A percentile compares a stretch with the other conserved stretches of the same genome.
Evolutionary conservation across 2,329 filamentous ascomycete genomes (phyloP).

Genomic region (Stagonosporopsis chrysanthemi): DNA sequence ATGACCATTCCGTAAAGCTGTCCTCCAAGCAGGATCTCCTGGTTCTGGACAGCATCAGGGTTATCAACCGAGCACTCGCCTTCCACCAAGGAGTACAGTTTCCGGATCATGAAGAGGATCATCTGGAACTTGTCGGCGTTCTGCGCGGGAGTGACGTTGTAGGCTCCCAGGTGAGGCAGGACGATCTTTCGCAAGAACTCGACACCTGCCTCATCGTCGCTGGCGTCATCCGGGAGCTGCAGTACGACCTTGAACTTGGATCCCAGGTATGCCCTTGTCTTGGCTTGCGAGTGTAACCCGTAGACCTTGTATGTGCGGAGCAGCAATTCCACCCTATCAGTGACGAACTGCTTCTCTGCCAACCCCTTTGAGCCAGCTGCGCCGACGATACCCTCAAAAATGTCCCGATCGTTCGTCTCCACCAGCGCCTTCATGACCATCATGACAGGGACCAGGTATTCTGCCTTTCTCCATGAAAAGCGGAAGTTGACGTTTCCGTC

Average conservation of each 20-base stretch:
- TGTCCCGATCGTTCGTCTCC: slow-evolving; percentile 95
- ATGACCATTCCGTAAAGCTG: slow-evolving; percentile 95
- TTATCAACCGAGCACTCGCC: slow-evolving; percentile 95
- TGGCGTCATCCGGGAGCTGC: slow-evolving; percentile 81
- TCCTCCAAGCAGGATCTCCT: slow-evolving; percentile 91
- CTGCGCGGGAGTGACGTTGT: slow-evolving; percentile 82
- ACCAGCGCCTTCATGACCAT: slow-evolving; percentile 96
- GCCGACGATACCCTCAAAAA: slow-evolving; percentile 92
- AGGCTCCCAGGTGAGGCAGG: slow-evolving; percentile 87
- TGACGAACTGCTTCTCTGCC: slow-evolving; percentile 86
- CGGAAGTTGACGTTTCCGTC: slow-evolving; percentile 97
- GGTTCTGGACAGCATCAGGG: slow-evolving; percentile 94
- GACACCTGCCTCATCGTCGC: slow-evolving; percentile 86
- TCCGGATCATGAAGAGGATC: slow-evolving; percentile 94
- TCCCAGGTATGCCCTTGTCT: slow-evolving; percentile 86
- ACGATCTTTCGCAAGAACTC: slow-evolving; percentile 92
- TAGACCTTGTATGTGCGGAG: slow-evolving; percentile 94
- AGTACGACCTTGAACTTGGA: slow-evolving; percentile 90
- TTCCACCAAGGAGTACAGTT: slow-evolving; percentile 90
- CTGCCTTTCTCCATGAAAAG: slow-evolving; percentile 97
- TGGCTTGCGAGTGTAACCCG: slow-evolving; percentile 78
- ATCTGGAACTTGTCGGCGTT: slow-evolving; percentile 93
- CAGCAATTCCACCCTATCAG: slow-evolving; percentile 90
- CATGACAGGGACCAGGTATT: slow-evolving; percentile 93
- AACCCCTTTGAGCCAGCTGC: slow-evolving; percentile 76